Conservation (phyloP, 2,329 filamentous ascomycete genomes). For the Coleophoma crateriformis region DNA sequence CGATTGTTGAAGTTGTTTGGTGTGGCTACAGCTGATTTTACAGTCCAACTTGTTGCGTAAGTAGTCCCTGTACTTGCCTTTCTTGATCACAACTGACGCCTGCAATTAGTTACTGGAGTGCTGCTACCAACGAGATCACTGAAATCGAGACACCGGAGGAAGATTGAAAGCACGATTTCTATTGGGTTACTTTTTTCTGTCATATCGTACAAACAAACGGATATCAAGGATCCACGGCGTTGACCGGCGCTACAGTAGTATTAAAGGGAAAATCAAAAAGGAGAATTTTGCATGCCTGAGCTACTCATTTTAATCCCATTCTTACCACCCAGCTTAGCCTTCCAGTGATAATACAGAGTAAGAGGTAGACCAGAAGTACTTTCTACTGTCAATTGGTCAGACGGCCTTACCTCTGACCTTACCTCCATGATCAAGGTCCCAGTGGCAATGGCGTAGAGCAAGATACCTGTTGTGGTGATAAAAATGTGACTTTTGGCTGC, state of each 20-base stretch:
- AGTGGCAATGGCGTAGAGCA: background rate
- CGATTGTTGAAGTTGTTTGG: constrained; percentile 91
- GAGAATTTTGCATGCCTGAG: constrained; percentile 19
- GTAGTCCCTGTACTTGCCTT: constrained; percentile 15
- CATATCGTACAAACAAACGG: constrained; percentile 25
- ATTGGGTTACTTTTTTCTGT: constrained; percentile 16
- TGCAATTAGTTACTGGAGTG: constrained; percentile 52
- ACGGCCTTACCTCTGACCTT: constrained; percentile 50
- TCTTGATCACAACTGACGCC: background rate
- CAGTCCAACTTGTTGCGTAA: constrained; percentile 70
- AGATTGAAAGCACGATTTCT: constrained; percentile 23
- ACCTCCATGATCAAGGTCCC: constrained; percentile 32
- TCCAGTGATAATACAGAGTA: constrained; percentile 24
- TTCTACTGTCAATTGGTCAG: constrained; percentile 21
- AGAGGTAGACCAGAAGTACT: constrained; percentile 14
- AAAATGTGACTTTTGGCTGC: too few relatives aligned
- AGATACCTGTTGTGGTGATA: too few relatives aligned
- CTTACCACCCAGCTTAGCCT: constrained; percentile 18
- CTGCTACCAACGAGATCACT: constrained; percentile 53
- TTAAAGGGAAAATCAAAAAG: constrained; percentile 19
- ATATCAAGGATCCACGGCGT: constrained; percentile 20
- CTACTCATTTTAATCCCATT: constrained; percentile 9
- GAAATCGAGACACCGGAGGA: constrained; percentile 43
- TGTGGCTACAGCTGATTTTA: constrained; percentile 86
- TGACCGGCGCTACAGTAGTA: constrained; percentile 24